These are phyloP conservation scores for Tephrocybe rancida DNA, from an alignment of 768 basidiomycete species.

Conservation along the genomic window DNA sequence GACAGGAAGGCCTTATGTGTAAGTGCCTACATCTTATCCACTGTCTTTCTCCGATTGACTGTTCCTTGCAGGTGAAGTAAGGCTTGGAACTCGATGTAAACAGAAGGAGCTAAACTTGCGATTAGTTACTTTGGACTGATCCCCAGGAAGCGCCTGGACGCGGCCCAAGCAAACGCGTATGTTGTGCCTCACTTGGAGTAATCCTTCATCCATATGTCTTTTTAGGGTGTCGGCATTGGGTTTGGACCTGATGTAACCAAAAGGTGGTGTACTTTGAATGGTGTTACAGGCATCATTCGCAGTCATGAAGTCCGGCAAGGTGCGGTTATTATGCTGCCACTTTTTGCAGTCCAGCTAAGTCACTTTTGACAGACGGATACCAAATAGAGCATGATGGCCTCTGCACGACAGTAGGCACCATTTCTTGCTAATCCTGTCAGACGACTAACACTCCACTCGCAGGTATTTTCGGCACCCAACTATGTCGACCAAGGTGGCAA, in stretches of 20 bases:
- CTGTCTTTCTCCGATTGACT: slow-evolving; percentile 5
- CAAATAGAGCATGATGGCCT: slow-evolving; percentile 93
- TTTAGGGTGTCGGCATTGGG: slow-evolving; percentile 91
- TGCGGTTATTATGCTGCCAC: slow-evolving; percentile 27
- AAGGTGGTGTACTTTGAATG: slow-evolving; percentile 86
- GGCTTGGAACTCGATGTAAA: slow-evolving; percentile 3
- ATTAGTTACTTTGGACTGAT: slow-evolving; percentile 91
- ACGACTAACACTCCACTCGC: slow-evolving; percentile 13
- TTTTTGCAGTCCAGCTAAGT: not conserved
- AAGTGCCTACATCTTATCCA: slow-evolving; percentile 32
- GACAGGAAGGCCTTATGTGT: slow-evolving; percentile 96
- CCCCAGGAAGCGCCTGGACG: slow-evolving; percentile 88
- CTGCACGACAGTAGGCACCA: slow-evolving; percentile 77
- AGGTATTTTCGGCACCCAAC: slow-evolving; percentile 96
- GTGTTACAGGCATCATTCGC: slow-evolving; percentile 86
- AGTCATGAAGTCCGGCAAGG: slow-evolving; percentile 97
- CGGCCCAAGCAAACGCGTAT: slow-evolving; percentile 93
- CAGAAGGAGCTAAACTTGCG: not conserved
- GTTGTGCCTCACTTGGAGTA: slow-evolving; percentile 25
- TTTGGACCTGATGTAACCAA: slow-evolving; percentile 96
- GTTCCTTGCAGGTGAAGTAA: slow-evolving; percentile 61
- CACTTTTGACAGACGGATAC: slow-evolving; percentile 70
- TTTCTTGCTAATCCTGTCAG: slow-evolving; percentile 9
- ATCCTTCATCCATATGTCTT: slow-evolving; percentile 16
- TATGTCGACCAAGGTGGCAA: slow-evolving; percentile 92